phyloP scores from a whole-genome alignment of 805 yeast genomes.

The Nakazawaea laoshanensis region DNA sequence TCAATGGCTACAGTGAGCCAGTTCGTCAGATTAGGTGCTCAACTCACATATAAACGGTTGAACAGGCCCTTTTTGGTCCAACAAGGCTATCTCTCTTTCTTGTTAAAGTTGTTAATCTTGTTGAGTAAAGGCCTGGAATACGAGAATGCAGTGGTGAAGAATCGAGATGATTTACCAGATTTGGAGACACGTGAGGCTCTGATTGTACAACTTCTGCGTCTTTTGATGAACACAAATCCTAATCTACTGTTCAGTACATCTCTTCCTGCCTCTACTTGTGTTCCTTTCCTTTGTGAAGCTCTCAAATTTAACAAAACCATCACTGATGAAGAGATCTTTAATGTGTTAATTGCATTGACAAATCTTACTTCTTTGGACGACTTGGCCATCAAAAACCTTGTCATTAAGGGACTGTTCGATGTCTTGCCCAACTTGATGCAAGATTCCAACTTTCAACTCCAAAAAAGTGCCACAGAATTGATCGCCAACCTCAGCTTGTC shows the following conservation, averaged over 20 bases:
- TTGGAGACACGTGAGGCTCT: slow-evolving; percentile 23
- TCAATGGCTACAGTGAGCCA: too few species aligned
- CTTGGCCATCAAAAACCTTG: slow-evolving; percentile 23
- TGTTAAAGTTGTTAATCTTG: slow-evolving; percentile 30
- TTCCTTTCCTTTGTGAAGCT: slow-evolving; percentile 39
- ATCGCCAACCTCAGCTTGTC: slow-evolving; percentile 33
- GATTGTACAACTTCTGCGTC: slow-evolving; percentile 32
- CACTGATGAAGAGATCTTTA: slow-evolving; percentile 29
- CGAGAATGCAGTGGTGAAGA: slow-evolving; percentile 1
- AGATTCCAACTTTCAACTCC: slow-evolving; percentile 31
- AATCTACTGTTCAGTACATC: slow-evolving; percentile 25
- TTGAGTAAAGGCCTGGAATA: slow-evolving; percentile 19
- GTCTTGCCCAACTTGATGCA: slow-evolving; percentile 24
- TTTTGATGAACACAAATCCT: slow-evolving; percentile 37
- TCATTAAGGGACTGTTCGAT: slow-evolving; percentile 25
- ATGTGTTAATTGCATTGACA: slow-evolving; percentile 38
- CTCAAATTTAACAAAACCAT: slow-evolving; percentile 31
- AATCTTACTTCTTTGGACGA: slow-evolving; percentile 35
- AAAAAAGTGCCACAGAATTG: slow-evolving; percentile 38
- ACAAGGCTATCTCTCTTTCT: slow-evolving; percentile 34
- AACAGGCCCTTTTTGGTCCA: slow-evolving; percentile 32
- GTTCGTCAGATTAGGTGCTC: too few species aligned
- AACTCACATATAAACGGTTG: too few species aligned
- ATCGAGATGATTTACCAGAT: slow-evolving; percentile 11
- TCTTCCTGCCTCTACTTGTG: slow-evolving; percentile 29